Evolutionary conservation across 179 eudicot genomes (phyloP).

Genomic region (Patellifolia procumbens): DNA sequence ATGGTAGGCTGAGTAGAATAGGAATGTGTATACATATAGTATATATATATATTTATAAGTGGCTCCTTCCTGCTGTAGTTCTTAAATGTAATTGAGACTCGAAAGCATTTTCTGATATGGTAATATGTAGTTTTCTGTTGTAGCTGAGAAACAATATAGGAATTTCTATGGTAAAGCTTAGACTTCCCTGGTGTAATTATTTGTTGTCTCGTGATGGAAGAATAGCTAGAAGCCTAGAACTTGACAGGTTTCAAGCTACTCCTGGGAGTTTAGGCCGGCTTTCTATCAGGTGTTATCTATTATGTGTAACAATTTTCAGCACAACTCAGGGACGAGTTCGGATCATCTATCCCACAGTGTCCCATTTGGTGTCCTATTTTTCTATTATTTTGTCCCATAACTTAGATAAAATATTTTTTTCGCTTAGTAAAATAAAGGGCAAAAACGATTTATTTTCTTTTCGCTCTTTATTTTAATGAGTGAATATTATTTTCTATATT

Average conservation of each 20-base stretch:
- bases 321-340: too few species aligned
- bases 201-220: neutral
- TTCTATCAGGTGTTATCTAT: neutral
- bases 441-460: too few species aligned
- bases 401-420: too few species aligned
- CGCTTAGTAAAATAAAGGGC: too few species aligned
- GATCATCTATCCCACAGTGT: too few species aligned
- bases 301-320: too few species aligned
- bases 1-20: slow-evolving; percentile 33
- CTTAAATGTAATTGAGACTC: slow-evolving; percentile 19
- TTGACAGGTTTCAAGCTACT: neutral
- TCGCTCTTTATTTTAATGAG: too few species aligned
- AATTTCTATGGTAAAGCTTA: neutral
- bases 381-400: too few species aligned
- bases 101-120: slow-evolving; percentile 18
- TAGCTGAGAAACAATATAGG: slow-evolving; percentile 4
- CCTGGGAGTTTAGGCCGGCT: neutral
- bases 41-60: neutral
- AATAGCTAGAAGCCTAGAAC: neutral
- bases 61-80: slow-evolving; percentile 10
- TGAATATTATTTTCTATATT: too few species aligned
- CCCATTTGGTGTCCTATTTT: too few species aligned
- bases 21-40: slow-evolving; percentile 24
- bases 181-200: slow-evolving; percentile 14
- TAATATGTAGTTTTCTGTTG: neutral